Evolutionary conservation across 768 basidiomycete genomes (phyloP).

Genomic region (Mycena indigotica): DNA sequence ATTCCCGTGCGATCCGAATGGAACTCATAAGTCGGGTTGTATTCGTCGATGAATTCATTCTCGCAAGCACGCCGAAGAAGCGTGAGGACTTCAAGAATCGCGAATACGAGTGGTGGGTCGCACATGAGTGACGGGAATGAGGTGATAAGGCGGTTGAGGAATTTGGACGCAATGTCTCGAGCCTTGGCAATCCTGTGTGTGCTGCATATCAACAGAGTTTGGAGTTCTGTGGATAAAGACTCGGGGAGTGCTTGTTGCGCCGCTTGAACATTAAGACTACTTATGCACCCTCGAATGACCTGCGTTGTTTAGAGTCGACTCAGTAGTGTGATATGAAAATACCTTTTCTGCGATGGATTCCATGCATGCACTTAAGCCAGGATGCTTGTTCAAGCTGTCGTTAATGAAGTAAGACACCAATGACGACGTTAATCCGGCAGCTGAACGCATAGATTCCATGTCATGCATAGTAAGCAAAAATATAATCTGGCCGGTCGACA

Average conservation of each 20-base stretch:
- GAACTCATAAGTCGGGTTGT: constrained; percentile 85
- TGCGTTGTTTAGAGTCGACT: constrained; percentile 31
- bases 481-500: constrained; percentile 82
- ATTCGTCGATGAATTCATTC: constrained; percentile 93
- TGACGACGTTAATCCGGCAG: constrained; percentile 76
- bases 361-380: constrained; percentile 72
- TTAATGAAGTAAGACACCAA: constrained; percentile 88
- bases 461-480: constrained; percentile 86
- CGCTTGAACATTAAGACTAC: constrained; percentile 71
- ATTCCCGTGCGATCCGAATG: constrained; percentile 75
- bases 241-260: constrained; percentile 77
- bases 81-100: constrained; percentile 90
- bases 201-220: constrained; percentile 71
- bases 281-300: constrained; percentile 79
- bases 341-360: constrained; percentile 88
- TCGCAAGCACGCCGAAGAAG: constrained; percentile 86
- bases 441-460: constrained; percentile 84
- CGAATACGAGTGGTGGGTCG: constrained; percentile 81
- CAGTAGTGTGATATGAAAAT: not conserved
- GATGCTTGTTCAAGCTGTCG: constrained; percentile 75
- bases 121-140: constrained; percentile 96
- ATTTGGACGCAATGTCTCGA: constrained; percentile 80
- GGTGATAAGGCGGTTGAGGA: constrained; percentile 80
- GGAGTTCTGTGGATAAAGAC: constrained; percentile 71
- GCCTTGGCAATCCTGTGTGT: constrained; percentile 84